Base-by-base conservation (phyloP, 1,284 basidiomycete species). In the Sporisorium scitamineum region DNA sequence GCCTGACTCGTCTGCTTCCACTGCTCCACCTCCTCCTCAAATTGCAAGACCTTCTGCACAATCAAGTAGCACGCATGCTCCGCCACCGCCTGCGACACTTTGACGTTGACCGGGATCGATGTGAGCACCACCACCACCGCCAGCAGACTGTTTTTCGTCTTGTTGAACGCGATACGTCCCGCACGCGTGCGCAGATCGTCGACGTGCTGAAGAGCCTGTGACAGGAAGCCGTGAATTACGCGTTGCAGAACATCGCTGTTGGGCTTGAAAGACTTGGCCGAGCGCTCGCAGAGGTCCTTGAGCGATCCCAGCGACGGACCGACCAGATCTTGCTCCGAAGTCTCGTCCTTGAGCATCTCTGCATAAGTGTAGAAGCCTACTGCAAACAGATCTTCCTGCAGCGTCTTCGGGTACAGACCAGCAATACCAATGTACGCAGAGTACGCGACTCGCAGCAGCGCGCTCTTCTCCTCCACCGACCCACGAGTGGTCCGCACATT, bases 91-190 rank as follows among this genome's bases (percentile, higher is more conserved):
- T 90, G 89, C 57, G 93, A 92, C 42, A 97, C 86, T 79, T 90
- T 90, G 27, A 92, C 88, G 13, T 87, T 88, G 1, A 90, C 78
- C 1, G 94, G 92, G 2, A 95, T 87, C 14, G 92, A 90, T 0
- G 95, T 97, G 42, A 98, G 86, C 58, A 97, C 89, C 8, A 99
- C 89, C 3, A 94, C 94, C 0, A 92, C 89, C 0, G 94, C 93
- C 18, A 98, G 87, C 64, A 98, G 88, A 86, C 97, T 97, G 85
- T 92, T 94, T 86, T 94, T 95, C 85, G 93, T 89, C 87, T 97
- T 97, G 86, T 91, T 90, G 9, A 89, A 87, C 2, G 93, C 92
- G 11, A 93, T 90, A 0, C 88, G 80, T 4, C 95, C 95, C 65
- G 91, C 89, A 51, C 83, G 74, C 18, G 76, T 65, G 22, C 78